Percentiles rank a stretch among this genome's conserved stretches.
Conservation (phyloP, 495 filamentous ascomycete species). For the Ascobolus immersus region DNA sequence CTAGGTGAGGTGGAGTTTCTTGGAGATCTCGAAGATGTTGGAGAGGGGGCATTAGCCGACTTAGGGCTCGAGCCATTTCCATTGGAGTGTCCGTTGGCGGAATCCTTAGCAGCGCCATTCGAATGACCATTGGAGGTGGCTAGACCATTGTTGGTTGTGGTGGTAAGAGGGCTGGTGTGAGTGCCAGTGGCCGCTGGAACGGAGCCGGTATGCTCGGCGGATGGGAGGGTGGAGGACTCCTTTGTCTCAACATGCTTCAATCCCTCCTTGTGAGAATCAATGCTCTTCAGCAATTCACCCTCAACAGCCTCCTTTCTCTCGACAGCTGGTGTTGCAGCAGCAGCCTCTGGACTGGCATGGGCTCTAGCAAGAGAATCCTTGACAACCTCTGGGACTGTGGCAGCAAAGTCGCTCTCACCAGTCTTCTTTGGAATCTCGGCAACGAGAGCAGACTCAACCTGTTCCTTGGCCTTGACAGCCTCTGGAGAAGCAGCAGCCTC, state of each 20-base stretch:
- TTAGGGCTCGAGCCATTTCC: neutral
- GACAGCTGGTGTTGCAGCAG: constrained; percentile 37
- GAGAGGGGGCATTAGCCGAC: neutral
- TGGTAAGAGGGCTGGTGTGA: neutral
- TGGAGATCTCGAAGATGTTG: neutral
- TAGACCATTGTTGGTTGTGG: neutral
- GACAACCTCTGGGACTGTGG: constrained; percentile 42
- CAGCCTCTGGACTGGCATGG: constrained; percentile 40
- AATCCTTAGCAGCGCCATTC: neutral
- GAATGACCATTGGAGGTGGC: neutral
- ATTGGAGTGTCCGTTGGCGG: neutral
- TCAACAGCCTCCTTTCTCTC: constrained; percentile 46
- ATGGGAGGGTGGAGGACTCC: neutral
- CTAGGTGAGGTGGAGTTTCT: neutral
- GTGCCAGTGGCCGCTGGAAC: neutral
- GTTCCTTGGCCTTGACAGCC: constrained; percentile 42
- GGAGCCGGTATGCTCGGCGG: neutral
- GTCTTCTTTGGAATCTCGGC: constrained; percentile 6
- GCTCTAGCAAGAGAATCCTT: constrained; percentile 45
- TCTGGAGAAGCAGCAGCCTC: constrained; percentile 25
- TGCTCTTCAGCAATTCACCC: neutral
- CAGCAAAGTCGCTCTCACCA: constrained; percentile 18
- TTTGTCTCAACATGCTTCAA: neutral
- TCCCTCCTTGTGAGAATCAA: neutral
- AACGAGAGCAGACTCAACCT: constrained; percentile 11